Evolutionary conservation across 306 rosid species (phyloP).

Genomic region (Myrica gale): DNA sequence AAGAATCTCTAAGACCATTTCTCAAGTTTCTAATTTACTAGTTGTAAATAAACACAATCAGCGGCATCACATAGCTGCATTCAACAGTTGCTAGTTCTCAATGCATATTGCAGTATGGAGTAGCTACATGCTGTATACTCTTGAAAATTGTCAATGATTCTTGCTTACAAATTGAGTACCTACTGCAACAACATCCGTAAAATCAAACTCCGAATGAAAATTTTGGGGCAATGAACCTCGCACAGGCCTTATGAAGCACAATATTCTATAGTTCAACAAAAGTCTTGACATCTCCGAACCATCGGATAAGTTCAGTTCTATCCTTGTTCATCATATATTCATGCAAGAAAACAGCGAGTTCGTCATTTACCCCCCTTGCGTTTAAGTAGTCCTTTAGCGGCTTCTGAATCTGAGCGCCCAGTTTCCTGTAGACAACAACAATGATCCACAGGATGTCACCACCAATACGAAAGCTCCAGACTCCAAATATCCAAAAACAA

Average conservation of each 20-base stretch:
- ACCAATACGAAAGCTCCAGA: slow-evolving; percentile 13
- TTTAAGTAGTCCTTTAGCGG: slow-evolving; percentile 53
- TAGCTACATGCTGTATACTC: not conserved
- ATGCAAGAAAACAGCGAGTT: slow-evolving; percentile 67
- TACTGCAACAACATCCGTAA: not conserved
- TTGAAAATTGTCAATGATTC: not conserved
- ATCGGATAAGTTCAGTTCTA: slow-evolving; percentile 65
- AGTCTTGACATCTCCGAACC: slow-evolving; percentile 57
- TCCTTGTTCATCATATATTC: slow-evolving; percentile 80
- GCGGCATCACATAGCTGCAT: not conserved
- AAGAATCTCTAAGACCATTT: not conserved
- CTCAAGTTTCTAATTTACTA: not conserved
- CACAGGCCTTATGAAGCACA: not conserved
- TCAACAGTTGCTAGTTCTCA: not conserved
- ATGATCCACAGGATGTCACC: slow-evolving; percentile 20
- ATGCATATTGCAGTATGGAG: not conserved
- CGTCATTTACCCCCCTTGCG: slow-evolving; percentile 59
- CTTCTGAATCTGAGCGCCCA: slow-evolving; percentile 50
- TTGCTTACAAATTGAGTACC: not conserved
- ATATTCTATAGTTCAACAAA: slow-evolving; percentile 50
- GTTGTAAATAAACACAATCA: not conserved
- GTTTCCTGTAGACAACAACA: slow-evolving; percentile 44
- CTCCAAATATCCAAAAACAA: slow-evolving; percentile 11
- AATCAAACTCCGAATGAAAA: not conserved
- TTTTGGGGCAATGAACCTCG: not conserved